phyloP scores from a whole-genome alignment of 148 eudicot species.

The Spergularia marina region DNA sequence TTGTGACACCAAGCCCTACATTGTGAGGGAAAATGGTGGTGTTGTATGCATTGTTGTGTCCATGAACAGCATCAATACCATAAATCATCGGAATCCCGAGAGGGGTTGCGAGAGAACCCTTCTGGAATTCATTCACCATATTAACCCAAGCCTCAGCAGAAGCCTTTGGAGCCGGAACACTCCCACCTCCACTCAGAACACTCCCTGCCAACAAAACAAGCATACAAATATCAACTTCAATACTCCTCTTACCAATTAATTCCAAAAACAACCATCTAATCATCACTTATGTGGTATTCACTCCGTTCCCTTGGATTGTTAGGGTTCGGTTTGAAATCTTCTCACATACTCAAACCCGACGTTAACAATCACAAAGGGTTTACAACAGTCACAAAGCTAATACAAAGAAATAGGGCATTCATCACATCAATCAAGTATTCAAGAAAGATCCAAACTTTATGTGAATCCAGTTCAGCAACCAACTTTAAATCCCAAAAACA shows the following conservation, averaged over 20 bases:
- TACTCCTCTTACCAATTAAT: neutral
- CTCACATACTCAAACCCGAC: too few relatives aligned
- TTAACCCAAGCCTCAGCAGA: conserved; percentile 58
- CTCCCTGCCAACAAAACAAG: conserved; percentile 40
- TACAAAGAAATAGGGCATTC: neutral
- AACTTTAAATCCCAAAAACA: neutral
- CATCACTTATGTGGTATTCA: neutral
- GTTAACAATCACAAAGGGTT: too few relatives aligned
- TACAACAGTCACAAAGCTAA: neutral
- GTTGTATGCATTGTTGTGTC: conserved; percentile 59
- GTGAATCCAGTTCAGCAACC: neutral
- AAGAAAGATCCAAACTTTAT: conserved; percentile 6
- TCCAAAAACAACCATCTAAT: conserved; percentile 8
- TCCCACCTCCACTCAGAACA: conserved; percentile 60
- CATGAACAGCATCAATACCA: conserved; percentile 73
- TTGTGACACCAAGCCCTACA: conserved; percentile 71
- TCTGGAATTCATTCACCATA: conserved; percentile 61
- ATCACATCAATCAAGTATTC: neutral
- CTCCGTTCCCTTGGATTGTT: too few relatives aligned
- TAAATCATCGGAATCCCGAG: conserved; percentile 65
- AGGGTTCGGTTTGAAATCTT: too few relatives aligned
- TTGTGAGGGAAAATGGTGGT: conserved; percentile 75
- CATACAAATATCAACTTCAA: neutral
- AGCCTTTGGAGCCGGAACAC: conserved; percentile 59
- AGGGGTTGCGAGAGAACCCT: conserved; percentile 57